Base-by-base conservation (phyloP, 2,329 filamentous ascomycete species). In the Didymella exigua region DNA sequence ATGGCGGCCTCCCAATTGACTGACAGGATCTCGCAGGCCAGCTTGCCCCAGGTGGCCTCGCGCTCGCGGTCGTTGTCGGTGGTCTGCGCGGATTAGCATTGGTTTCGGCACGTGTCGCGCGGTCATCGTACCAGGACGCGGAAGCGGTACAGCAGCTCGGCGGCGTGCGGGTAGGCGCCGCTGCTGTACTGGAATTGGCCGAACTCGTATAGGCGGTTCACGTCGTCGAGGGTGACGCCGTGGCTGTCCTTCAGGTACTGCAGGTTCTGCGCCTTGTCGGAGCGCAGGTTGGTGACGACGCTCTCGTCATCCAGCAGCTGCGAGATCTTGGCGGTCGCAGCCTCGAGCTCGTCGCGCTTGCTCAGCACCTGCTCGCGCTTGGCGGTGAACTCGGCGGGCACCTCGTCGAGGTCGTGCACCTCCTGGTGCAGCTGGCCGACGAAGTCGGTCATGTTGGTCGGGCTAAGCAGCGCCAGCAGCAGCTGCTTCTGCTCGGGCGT, bases 361-460 rank as follows among this genome's bases (percentile, higher is more conserved):
- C 88, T 83, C 70, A 98, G 81, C 59, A 98, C 93, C 74, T 93
- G 88, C 76, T 97, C 89, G 72, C 91, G 85, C 87, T 95, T 96
- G 77, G 89, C 87, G 68, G 87, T 85, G 77, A 93, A 98, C 78
- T 97, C 92, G 61, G 89, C 84, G 45, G 95, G 93, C 49, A 89
- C 81, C 59, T 90, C 84, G 57, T 89, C 83, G 62, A 91, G 85
- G 68, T 88, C 84, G 81, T 98, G 87, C 65, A 99, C 86, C 72
- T 97, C 90, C 75, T 90, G 89, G 83, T 96, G 91, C 65, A 99
- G 82, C 71, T 89, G 90, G 72, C 93, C 93, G 49, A 98, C 91
- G 76, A 96, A 99, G 79, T 99, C 95, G 71, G 89, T 95, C 95
- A 99, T 99, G 83, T 98, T 97, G 72, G 95, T 98, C 77, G 92